Evolutionary conservation across 768 basidiomycete species (phyloP).

Genomic region (Russula dissimulans): DNA sequence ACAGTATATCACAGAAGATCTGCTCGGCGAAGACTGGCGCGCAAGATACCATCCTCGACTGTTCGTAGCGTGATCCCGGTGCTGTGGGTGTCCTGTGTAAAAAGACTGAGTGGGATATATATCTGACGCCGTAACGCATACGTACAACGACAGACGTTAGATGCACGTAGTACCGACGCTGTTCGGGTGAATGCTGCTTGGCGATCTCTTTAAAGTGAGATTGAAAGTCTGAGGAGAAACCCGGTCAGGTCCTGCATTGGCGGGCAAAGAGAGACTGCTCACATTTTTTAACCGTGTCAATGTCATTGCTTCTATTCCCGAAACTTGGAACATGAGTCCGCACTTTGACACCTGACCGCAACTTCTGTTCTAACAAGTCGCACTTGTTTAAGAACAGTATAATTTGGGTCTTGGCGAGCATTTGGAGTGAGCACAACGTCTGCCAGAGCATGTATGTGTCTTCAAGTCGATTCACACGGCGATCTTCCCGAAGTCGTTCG

Average conservation of each 20-base stretch:
- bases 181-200: constrained; percentile 50
- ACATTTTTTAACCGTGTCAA: constrained; percentile 64
- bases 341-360: constrained; percentile 56
- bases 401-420: constrained; percentile 53
- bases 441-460: constrained; percentile 70
- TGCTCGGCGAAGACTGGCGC: constrained; percentile 58
- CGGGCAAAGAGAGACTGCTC: constrained; percentile 21
- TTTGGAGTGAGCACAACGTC: constrained; percentile 53
- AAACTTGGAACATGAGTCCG: constrained; percentile 65
- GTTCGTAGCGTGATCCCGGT: constrained; percentile 54
- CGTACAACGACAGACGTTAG: constrained; percentile 71
- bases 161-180: constrained; percentile 62
- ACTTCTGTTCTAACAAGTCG: constrained; percentile 63
- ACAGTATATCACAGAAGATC: constrained; percentile 45
- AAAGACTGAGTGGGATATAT: constrained; percentile 5
- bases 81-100: constrained; percentile 55
- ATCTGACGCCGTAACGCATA: constrained; percentile 15
- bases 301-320: constrained; percentile 63
- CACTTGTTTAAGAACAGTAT: constrained; percentile 76
- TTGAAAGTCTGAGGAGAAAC: constrained; percentile 50
- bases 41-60: constrained; percentile 68
- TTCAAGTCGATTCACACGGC: constrained; percentile 57
- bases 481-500: constrained; percentile 61
- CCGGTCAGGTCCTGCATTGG: not conserved
- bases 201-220: constrained; percentile 73